Conservation (phyloP, 768 basidiomycete genomes). For the Tricholoma flavovirens region DNA sequence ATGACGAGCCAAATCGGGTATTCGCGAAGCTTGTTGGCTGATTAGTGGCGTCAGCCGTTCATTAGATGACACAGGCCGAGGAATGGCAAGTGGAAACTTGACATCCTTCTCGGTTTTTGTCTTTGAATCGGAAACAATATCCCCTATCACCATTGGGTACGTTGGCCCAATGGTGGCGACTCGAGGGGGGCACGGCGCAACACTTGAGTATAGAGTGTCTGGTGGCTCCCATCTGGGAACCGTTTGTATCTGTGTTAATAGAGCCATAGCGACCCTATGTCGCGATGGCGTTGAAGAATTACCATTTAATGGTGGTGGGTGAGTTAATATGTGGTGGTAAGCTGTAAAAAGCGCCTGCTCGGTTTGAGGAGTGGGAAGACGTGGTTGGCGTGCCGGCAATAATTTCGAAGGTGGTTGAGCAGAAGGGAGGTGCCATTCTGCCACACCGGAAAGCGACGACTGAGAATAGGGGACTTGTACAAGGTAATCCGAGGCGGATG, state of each 20-base stretch:
- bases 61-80: constrained; percentile 36
- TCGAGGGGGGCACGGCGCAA: constrained; percentile 56
- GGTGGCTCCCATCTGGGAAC: constrained; percentile 63
- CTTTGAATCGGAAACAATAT: constrained; percentile 19
- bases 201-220: constrained; percentile 56
- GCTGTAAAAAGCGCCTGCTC: constrained; percentile 63
- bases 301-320: constrained; percentile 49
- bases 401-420: constrained; percentile 19
- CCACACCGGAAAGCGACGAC: constrained; percentile 58
- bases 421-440: constrained; percentile 68
- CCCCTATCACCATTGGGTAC: constrained; percentile 48
- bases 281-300: constrained; percentile 52
- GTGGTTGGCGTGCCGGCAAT: constrained; percentile 14
- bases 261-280: constrained; percentile 71
- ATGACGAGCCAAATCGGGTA: constrained; percentile 61
- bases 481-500: constrained; percentile 59
- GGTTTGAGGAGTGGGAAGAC: constrained; percentile 40
- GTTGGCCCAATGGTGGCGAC: constrained; percentile 60
- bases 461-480: constrained; percentile 70
- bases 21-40: constrained; percentile 56
- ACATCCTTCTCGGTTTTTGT: constrained; percentile 38
- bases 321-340: constrained; percentile 74
- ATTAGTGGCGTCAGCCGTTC: constrained; percentile 59
- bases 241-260: constrained; percentile 53
- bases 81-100: constrained; percentile 46